Evolutionary conservation across 2,329 filamentous ascomycete genomes (phyloP).

Genomic region (Ascomycota sp.): DNA sequence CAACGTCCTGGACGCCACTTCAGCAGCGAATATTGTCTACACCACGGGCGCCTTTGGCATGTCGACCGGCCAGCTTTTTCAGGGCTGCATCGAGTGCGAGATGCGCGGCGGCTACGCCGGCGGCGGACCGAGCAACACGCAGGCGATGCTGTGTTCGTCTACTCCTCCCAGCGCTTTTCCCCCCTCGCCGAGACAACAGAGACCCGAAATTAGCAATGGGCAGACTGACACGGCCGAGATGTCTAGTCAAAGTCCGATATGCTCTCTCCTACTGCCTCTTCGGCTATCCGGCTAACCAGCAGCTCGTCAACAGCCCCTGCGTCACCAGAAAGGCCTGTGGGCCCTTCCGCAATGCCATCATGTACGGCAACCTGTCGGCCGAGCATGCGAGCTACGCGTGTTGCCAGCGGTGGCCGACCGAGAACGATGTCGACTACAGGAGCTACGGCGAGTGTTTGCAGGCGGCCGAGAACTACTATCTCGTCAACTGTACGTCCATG

Average conservation of each 20-base stretch:
- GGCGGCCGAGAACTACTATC: slow-evolving; percentile 14
- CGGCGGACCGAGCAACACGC: slow-evolving; percentile 27
- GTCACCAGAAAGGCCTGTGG: slow-evolving; percentile 32
- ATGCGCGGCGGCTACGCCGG: slow-evolving; percentile 25
- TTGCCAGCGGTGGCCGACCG: slow-evolving; percentile 26
- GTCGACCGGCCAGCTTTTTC: slow-evolving; percentile 25
- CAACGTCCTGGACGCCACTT: slow-evolving; percentile 27
- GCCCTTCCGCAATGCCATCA: slow-evolving; percentile 23
- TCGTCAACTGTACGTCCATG: slow-evolving; percentile 30
- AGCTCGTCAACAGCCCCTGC: slow-evolving; percentile 24
- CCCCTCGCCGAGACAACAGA: too few relatives aligned
- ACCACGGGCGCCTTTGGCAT: slow-evolving; percentile 17
- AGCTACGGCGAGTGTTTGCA: slow-evolving; percentile 27
- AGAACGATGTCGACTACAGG: slow-evolving; percentile 14
- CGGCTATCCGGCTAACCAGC: slow-evolving; percentile 21
- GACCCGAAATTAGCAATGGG: too few relatives aligned
- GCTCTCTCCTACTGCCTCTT: slow-evolving; percentile 34
- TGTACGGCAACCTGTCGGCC: slow-evolving; percentile 27
- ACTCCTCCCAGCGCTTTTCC: not conserved
- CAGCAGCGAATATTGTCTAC: slow-evolving; percentile 27
- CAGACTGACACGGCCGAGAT: too few relatives aligned
- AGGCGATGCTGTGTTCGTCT: slow-evolving; percentile 34
- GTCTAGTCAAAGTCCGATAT: slow-evolving; percentile 42
- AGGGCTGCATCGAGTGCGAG: slow-evolving; percentile 32
- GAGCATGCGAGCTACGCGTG: slow-evolving; percentile 28